Evolutionary conservation across 805 yeast genomes (phyloP), one percentile per base, ranked within the genome.

Genomic region (Yarrowia sp.): DNA sequence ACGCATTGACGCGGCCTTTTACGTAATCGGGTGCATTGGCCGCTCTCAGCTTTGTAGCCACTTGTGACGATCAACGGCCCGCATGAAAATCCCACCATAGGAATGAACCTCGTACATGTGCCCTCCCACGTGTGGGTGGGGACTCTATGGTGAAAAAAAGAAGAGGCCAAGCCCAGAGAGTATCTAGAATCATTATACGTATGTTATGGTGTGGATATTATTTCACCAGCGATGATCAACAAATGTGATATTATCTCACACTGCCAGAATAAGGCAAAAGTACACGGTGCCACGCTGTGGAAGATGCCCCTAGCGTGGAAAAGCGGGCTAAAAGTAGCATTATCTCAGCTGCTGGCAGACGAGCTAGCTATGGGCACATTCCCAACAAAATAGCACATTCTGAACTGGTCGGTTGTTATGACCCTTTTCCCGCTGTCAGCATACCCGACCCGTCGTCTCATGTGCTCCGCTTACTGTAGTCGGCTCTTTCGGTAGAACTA

Each of bases 21-120:
- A 22, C 28, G 28, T 22, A 22, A 22, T 22, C 28, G 28, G 28
- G 28, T 22, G 28, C 28, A 22, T 22, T 22, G 28, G 4, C 28
- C 28, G 28, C 28, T 22, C 5, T 22, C 28, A 22, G 5, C 28
- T 22, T 22, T 3, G 28, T 22, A 31, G 14, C 51, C 18, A 15
- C 22, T n/a, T n/a, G 3, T 8, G 41, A 17, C 55, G 41, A 33
- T 48, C 55, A 48, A 48, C 55, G 55, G 55, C 53, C 53, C 55
- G 55, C 55, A 48, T 48, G 55, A 48, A 48, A 48, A 48, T 48
- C 55, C 55, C 18, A 15, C 33, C 17, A 18, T 44, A 14, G 48
- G 48, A 44, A 44, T 44, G 48, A 28, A 45, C 50, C 50, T 35
- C 50, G 50, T 45, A 32, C 33, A 47, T 47, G 53, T 47, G 53